A percentile compares a stretch with the other conserved stretches of the same genome.
Evolutionary conservation across 1,139 yeast genomes (phyloP).

Genomic region (Taphrina populina): DNA sequence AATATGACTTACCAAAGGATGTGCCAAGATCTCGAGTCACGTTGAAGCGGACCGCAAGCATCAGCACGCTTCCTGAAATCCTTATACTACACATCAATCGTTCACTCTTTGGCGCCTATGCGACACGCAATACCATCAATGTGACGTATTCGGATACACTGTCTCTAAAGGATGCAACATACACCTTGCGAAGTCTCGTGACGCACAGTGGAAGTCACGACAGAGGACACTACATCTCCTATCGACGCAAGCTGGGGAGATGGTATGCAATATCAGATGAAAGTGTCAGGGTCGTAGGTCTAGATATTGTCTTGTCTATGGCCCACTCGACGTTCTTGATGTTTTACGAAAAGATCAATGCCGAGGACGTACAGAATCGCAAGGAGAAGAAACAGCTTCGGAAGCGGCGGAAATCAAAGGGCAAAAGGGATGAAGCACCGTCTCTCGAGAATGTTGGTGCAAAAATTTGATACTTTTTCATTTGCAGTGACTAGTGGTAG

Average conservation of each 20-base stretch:
- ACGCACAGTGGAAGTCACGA: constrained; percentile 27
- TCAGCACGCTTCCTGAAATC: constrained; percentile 9
- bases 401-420: too few relatives aligned
- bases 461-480: too few relatives aligned
- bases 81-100: constrained; percentile 28
- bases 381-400: constrained; percentile 9
- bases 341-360: constrained; percentile 25
- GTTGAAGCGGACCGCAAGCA: neutral
- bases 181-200: constrained; percentile 27
- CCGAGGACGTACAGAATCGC: constrained; percentile 7
- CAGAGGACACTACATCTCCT: constrained; percentile 30
- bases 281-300: constrained; percentile 17
- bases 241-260: constrained; percentile 11
- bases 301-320: constrained; percentile 1
- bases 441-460: too few relatives aligned
- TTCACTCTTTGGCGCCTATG: constrained; percentile 19
- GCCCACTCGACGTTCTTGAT: constrained; percentile 14
- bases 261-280: constrained; percentile 29
- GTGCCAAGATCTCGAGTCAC: constrained; percentile 1
- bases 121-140: constrained; percentile 24
- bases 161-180: neutral
- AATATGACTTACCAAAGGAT: constrained; percentile 14
- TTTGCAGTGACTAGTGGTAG: too few relatives aligned
- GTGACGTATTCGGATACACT: constrained; percentile 8
- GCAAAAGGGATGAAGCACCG: too few relatives aligned